These are phyloP conservation scores for Pythium plurisporium DNA, from an alignment of 352 stramenopile species.

Conservation along the genomic window DNA sequence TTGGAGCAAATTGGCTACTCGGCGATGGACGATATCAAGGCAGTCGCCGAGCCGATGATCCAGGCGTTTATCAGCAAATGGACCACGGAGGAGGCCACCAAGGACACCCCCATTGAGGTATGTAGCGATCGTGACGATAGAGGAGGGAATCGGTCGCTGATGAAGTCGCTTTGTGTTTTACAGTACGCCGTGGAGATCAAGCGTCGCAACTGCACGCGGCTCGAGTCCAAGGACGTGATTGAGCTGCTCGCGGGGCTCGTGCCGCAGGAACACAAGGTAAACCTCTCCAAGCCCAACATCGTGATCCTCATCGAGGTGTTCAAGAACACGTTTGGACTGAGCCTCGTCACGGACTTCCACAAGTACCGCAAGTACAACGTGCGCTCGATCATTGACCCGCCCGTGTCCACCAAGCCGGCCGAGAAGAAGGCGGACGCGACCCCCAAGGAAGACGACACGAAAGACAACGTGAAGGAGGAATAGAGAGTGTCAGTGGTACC, in stretches of 20 bases:
- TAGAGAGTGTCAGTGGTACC: constrained; percentile 3
- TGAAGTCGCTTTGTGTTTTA: background rate
- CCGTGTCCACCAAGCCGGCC: constrained; percentile 29
- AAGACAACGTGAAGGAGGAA: constrained; percentile 5
- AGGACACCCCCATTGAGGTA: constrained; percentile 23
- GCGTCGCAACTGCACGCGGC: constrained; percentile 67
- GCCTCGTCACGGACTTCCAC: constrained; percentile 70
- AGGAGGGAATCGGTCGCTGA: background rate
- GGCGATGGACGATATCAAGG: constrained; percentile 54
- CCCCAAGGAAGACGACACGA: constrained; percentile 6
- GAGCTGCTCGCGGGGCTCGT: constrained; percentile 56
- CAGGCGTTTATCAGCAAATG: constrained; percentile 27
- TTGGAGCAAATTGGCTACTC: constrained; percentile 68
- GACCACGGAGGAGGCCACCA: constrained; percentile 17
- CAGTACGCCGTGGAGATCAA: constrained; percentile 71
- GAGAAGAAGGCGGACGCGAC: constrained; percentile 20
- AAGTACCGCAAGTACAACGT: constrained; percentile 77
- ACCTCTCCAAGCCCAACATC: constrained; percentile 53
- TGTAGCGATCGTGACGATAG: background rate
- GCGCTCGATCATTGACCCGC: constrained; percentile 64
- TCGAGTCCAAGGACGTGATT: constrained; percentile 74
- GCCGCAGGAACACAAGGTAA: constrained; percentile 64
- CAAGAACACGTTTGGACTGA: constrained; percentile 69
- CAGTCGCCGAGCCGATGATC: constrained; percentile 52
- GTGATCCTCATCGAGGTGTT: constrained; percentile 76